Evolutionary conservation across 78 protist species (phyloP), one percentile per base, ranked within the genome.

Genomic region (Dictyostelium firmibasis): DNA sequence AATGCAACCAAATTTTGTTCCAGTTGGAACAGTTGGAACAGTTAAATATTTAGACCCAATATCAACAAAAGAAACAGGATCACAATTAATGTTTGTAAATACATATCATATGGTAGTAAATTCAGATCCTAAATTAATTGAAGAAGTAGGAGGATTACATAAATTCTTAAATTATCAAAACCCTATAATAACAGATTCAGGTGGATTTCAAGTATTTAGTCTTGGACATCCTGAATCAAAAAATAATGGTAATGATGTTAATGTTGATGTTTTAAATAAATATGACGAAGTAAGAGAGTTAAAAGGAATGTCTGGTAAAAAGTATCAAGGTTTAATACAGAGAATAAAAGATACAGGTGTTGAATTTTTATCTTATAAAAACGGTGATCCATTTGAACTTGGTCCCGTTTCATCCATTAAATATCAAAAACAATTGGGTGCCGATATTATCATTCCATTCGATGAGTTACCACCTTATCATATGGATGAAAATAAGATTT

Each of bases 111-210:
- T 97, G 92, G 44, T 97, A 31, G 96, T 97, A 16, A 96, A 97
- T 88, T 97, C 98, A 72, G 92, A 93, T 47, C 25, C 67, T 4
- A 53, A 95, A 31, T 18, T 44, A 23, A 91, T 96, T 8, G 94
- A 87, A 29, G 38, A 84, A 1, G 84, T 35, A 25, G 98, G 98
- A 36, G 98, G 98, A 29, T 67, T 97, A 67, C 98, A 97, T 44
- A 92, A 86, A n/a, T 97, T 93, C 81, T 94, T 92, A 18, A 94
- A 86, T 41, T 92, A 93, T 57, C 57, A 85, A 10, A 83, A 85
- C 9, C 98, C 98, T 27, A 87, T 97, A 69, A 97, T 97, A 36
- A 97, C 98, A 6, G 98, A 97, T 81, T 78, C 92, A 43, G 98
- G 98, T 53, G 98, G 98, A 13, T 97, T 97, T 82, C 98, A 97